Evolutionary conservation across 2,329 filamentous ascomycete species (phyloP), one percentile per base, ranked within the genome.

Genomic region (Fusarium longipes): DNA sequence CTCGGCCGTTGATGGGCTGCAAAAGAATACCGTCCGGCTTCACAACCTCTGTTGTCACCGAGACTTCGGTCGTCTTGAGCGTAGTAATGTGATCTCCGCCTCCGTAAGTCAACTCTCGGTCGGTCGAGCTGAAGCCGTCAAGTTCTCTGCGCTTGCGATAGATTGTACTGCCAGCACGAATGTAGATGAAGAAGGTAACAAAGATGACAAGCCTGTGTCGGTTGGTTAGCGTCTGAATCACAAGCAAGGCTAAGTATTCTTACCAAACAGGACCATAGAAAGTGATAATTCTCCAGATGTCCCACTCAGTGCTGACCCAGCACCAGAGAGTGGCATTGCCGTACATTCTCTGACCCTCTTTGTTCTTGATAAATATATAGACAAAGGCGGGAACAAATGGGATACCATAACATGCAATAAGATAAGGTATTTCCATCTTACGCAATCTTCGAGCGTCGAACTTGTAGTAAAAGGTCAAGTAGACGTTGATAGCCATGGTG

Each of bases 401-500:
- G 4, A 93, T 63, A 1, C 92, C 92, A 63, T 96, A 96, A 74
- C 91, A 93, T 56, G 82, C 74, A 2, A 89, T 30, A 2, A 93
- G 75, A 67, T 96, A 96, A 57, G 85, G 89, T 43, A 89, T 85
- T 74, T 96, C 93, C 74, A 95, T 84, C 42, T 78, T 82, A 12
- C 87, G 87, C 15, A 96, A 80, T 51, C 86, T 84, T 6, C 83
- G 78, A 2, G 89, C 86, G 60, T 91, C 87, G 70, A 89, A 94
- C 65, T 91, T 91, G 72, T 83, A 84, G 77, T 93, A 93, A 73
- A 96, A 93, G 0, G 92, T 93, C 15, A 95, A 79, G 76, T 93
- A 93, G 50, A 96, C 92, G 74, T 96, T 96, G 69, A 89, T 84
- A 2, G 92, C 91, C 92, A 96, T 96, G 53, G 90, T 88, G 59